These are phyloP conservation scores for Cadophora sp. DNA, from an alignment of 2,329 filamentous ascomycete genomes.

Conservation along the genomic window DNA sequence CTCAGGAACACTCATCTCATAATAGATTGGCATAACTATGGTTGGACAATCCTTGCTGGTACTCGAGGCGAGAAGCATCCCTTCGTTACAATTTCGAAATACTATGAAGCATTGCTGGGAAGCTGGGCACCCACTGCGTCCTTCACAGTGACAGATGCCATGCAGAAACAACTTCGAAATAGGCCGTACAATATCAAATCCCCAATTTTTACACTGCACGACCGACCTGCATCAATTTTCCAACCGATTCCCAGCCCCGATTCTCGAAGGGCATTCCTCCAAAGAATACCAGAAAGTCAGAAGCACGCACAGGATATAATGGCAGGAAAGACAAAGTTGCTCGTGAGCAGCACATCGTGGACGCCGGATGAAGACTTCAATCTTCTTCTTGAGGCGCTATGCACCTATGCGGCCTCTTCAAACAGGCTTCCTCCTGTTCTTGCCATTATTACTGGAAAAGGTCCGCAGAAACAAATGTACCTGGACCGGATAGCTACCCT, in stretches of 20 bases:
- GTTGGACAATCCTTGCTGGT: conserved; percentile 85
- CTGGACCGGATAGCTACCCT: conserved; percentile 68
- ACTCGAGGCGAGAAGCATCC: conserved; percentile 66
- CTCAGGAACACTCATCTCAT: conserved; percentile 82
- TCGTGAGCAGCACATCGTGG: conserved; percentile 97
- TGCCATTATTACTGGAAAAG: conserved; percentile 93
- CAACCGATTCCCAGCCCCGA: conserved; percentile 64
- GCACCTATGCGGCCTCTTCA: conserved; percentile 68
- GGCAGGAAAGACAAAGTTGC: conserved; percentile 65
- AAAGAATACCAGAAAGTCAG: conserved; percentile 68
- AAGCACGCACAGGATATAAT: conserved; percentile 64
- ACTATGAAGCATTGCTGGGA: conserved; percentile 79
- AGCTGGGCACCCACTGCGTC: conserved; percentile 72
- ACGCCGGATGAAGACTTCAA: conserved; percentile 96
- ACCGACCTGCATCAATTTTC: conserved; percentile 85
- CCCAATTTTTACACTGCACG: conserved; percentile 77
- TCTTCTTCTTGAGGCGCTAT: conserved; percentile 82
- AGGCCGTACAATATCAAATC: conserved; percentile 69
- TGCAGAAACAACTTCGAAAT: conserved; percentile 73
- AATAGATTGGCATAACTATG: conserved; percentile 99
- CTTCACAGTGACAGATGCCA: conserved; percentile 88
- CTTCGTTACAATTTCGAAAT: conserved; percentile 77
- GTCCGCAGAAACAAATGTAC: conserved; percentile 82
- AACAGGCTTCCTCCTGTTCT: conserved; percentile 65
- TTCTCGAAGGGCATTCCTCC: conserved; percentile 65